phyloP scores from a whole-genome alignment of 2,329 filamentous ascomycete species.

The Botryosphaeria dothidea region DNA sequence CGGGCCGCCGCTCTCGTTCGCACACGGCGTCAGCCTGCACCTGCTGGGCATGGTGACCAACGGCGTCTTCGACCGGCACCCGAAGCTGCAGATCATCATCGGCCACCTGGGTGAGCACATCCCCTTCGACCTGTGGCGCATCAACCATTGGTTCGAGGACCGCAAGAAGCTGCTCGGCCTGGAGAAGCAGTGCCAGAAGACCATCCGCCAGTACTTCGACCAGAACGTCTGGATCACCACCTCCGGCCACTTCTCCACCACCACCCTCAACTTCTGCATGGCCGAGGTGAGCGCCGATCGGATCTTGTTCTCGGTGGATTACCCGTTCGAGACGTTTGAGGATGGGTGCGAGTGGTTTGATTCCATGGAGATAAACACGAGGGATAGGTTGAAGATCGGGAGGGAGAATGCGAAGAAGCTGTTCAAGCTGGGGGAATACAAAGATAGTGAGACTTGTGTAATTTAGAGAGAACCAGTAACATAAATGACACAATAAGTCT shows the following conservation, averaged over 20 bases:
- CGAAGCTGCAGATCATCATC: constrained; percentile 43
- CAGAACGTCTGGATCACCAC: constrained; percentile 47
- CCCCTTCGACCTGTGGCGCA: constrained; percentile 44
- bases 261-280: constrained; percentile 44
- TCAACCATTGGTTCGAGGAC: constrained; percentile 48
- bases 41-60: constrained; percentile 48
- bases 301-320: constrained; percentile 46
- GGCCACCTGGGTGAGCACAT: constrained; percentile 48
- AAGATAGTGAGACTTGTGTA: constrained; percentile 24
- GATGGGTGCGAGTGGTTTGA: constrained; percentile 34
- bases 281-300: constrained; percentile 41
- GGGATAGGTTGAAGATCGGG: constrained; percentile 41
- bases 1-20: constrained; percentile 36
- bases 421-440: constrained; percentile 33
- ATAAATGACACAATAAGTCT: no score
- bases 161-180: constrained; percentile 38
- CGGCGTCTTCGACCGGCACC: constrained; percentile 46
- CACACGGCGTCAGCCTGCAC: constrained; percentile 48
- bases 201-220: constrained; percentile 41
- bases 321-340: constrained; percentile 27
- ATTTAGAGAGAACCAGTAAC: not conserved
- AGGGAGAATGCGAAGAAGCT: constrained; percentile 49
- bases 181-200: constrained; percentile 30
- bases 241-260: constrained; percentile 44
- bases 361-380: not conserved